Conservation (phyloP, 345 rosid genomes). For the Citrus sp. region DNA sequence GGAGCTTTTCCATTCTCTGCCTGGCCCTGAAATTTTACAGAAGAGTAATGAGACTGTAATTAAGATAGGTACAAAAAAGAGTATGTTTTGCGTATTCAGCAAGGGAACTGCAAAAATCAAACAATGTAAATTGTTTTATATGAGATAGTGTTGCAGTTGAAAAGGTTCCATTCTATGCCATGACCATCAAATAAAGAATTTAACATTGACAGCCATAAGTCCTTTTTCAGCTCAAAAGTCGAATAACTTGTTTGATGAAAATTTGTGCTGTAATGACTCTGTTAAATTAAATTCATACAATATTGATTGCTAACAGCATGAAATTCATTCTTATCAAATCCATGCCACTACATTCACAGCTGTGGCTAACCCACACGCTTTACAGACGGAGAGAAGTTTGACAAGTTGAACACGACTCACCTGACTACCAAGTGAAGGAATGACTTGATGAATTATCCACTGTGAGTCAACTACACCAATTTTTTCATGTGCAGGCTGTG, state of each 20-base stretch:
- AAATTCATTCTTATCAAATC: not conserved
- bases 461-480: conserved; percentile 97
- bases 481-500: conserved; percentile 92
- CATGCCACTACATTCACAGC: not conserved
- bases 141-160: not conserved
- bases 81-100: not conserved
- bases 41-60: conserved; percentile 10
- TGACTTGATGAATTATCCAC: conserved; percentile 91
- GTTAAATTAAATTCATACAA: not conserved
- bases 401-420: conserved; percentile 31
- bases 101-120: not conserved
- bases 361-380: not conserved
- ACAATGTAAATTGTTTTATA: not conserved
- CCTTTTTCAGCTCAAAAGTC: not conserved
- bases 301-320: not conserved
- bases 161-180: not conserved
- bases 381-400: not conserved
- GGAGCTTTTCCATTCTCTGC: conserved; percentile 68
- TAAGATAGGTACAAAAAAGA: conserved; percentile 2
- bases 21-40: conserved; percentile 50
- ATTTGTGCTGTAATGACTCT: not conserved
- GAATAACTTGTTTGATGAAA: not conserved
- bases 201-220: not conserved
- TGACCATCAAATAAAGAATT: not conserved
- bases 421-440: conserved; percentile 89